These are phyloP conservation scores for Areca catechu DNA, from an alignment of 176 grass and related monocot genomes.

Conservation along the genomic window DNA sequence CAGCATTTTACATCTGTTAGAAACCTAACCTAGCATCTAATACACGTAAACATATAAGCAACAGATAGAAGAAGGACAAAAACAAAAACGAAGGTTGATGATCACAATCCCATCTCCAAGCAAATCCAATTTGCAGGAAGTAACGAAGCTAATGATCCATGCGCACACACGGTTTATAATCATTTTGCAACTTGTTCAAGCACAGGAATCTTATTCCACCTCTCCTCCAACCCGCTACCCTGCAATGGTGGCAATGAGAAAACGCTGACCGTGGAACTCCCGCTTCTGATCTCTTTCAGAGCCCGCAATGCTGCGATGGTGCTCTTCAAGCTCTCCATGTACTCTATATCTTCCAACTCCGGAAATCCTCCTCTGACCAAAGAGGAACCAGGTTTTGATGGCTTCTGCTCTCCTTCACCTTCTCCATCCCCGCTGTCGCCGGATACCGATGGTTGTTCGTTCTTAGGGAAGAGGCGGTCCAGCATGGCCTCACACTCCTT, in stretches of 20 bases:
- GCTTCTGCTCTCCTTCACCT: conserved; percentile 36
- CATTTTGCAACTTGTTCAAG: conserved; percentile 3
- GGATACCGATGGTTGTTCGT: conserved; percentile 36
- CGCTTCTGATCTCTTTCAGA: conserved; percentile 77
- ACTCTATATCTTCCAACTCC: conserved; percentile 22
- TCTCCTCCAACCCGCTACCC: conserved; percentile 32
- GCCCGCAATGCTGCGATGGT: conserved; percentile 68
- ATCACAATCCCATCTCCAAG: too few relatives aligned
- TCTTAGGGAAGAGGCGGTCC: conserved; percentile 56
- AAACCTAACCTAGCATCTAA: too few relatives aligned
- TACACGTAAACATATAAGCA: too few relatives aligned
- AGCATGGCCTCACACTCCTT: conserved; percentile 83
- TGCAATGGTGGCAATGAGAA: conserved; percentile 77
- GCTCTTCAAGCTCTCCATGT: conserved; percentile 48
- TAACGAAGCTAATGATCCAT: too few relatives aligned
- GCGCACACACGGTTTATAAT: background rate
- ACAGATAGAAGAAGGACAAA: too few relatives aligned
- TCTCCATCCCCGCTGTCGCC: conserved; percentile 22
- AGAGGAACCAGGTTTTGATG: conserved; percentile 11
- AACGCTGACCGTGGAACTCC: conserved; percentile 70
- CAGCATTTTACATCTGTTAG: too few relatives aligned
- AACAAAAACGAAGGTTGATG: too few relatives aligned
- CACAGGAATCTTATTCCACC: conserved; percentile 3
- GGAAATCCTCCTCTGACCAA: conserved; percentile 1
- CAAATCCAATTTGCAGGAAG: too few relatives aligned